Base-by-base conservation (phyloP, 129 eudicot genomes). In the sunflower (Helianthus annuus) region DNA sequence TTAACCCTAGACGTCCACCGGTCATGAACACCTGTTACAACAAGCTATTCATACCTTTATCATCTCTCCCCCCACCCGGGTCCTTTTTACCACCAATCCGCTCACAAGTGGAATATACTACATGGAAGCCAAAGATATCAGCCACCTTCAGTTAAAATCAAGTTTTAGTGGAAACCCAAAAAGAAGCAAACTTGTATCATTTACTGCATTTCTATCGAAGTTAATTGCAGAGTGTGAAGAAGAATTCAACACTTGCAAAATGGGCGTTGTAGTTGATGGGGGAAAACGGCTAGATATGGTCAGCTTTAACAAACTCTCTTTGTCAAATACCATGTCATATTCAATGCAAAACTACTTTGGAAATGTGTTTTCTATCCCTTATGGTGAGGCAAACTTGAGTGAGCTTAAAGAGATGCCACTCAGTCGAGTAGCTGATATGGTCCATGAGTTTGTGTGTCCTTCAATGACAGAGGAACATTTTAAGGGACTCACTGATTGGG, bases 191-290 rank as follows among this genome's bases (percentile, higher is more conserved):
- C 48, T 88, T 68, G 79, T 83, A 42, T 55, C 88, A 0, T 81
- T 88, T 49, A 68, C 73, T 22, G 84, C 91, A 1, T 85, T 55
- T 51, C 54, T 88, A 64, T 88, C 88, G 91, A 78, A 83, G 82
- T 8, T 81, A 49, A 59, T 88, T 9, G 83, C 85, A 3, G 73
- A 51, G 12, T 71, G 74, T 34, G 78, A 62, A 2, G 79, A 81
- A 45, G 64, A 15, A 2, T 51, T 61, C 10, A 74, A 62, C 44
- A 74, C 68, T 0, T 75, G 83, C 57, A 88, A 74, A 68, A 76
- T 88, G 73, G 91, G 91, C 0, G 58, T 88, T 24, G 87, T 85
- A 0, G 89, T 85, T 22, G 86, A 88, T 68, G 90, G 95, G 11
- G 68, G 91, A 63, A 62, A 70, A 27, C 71, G 90, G 27, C 27